Evolutionary conservation across 352 stramenopile genomes (phyloP), one percentile per base, ranked within the genome.

Genomic region (Phytophthora europaea): DNA sequence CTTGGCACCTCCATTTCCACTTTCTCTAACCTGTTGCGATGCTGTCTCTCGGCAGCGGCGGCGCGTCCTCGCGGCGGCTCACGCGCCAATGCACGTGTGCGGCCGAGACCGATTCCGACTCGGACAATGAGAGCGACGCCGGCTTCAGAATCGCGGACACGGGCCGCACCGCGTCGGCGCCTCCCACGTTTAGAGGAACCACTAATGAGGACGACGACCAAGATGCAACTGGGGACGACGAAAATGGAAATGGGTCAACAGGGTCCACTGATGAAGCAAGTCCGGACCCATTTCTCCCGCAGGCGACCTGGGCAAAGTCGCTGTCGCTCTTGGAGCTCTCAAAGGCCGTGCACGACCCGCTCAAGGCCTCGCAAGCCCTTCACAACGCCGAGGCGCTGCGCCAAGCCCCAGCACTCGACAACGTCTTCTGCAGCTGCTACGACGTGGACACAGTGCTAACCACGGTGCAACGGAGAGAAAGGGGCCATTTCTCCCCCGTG

Each of bases 391-490:
- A 93, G 65, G 83, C 80, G 26, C 57, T 94, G 51, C 79, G 86
- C n/a, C 82, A 88, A 33, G 80, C 88, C 22, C 67, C 82, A 36
- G 63, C 80, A 9, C 79, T 94, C 6, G 78, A 85, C 60, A 94
- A 93, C 61, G 80, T 94, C 23, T 94, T 94, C 63, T 94, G 88
- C 64, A 80, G 80, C 12, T 93, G 84, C 66, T 94, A 94, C 69
- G 85, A 93, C 51, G 75, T 83, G 10, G 85, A 93, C 34, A 94
- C 83, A 1, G 84, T 94, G 61, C 66, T 93, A 4, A 60, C 75
- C 10, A 83, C 85, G 2, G 74, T 94, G 34, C 85, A 91, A 61
- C 79, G 84, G 5, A 77, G 84, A 66, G 85, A 94, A 50, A 70
- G 75, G n/a, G 72, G 67, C 6, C 77, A 69, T 1, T 87, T 93